phyloP scores from a whole-genome alignment of 2,329 filamentous ascomycete genomes.

The Blumeria hordei region DNA sequence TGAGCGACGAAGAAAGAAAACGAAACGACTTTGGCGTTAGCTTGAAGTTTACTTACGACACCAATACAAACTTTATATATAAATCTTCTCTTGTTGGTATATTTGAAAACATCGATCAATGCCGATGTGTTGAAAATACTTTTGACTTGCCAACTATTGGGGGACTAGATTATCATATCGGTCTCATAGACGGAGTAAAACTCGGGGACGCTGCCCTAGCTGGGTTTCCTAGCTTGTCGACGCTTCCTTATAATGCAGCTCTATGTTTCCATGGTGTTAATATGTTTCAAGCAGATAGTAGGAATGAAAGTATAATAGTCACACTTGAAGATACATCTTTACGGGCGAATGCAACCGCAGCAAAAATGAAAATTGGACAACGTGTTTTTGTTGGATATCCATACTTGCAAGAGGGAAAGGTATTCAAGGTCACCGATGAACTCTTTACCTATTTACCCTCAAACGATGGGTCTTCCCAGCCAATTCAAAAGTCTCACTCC shows the following conservation, averaged over 20 bases:
- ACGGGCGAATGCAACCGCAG: constrained; percentile 44
- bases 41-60: constrained; percentile 74
- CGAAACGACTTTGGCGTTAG: constrained; percentile 83
- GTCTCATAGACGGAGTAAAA: constrained; percentile 63
- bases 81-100: constrained; percentile 70
- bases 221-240: constrained; percentile 78
- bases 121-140: constrained; percentile 84
- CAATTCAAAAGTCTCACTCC: constrained; percentile 45
- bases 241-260: constrained; percentile 57
- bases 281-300: constrained; percentile 86
- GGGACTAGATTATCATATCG: constrained; percentile 63
- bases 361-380: constrained; percentile 60
- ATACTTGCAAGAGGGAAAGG: constrained; percentile 82
- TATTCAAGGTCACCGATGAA: constrained; percentile 75
- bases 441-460: constrained; percentile 67
- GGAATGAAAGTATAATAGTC: constrained; percentile 88
- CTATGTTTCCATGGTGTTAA: constrained; percentile 76
- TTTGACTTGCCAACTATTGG: constrained; percentile 88
- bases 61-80: constrained; percentile 56
- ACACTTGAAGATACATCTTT: constrained; percentile 54
- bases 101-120: constrained; percentile 71
- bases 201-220: constrained; percentile 65
- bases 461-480: constrained; percentile 32
- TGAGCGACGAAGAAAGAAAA: constrained; percentile 54
- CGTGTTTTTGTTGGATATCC: constrained; percentile 83